Conservation (phyloP, 495 filamentous ascomycete genomes). For the Immersiella caudata region DNA sequence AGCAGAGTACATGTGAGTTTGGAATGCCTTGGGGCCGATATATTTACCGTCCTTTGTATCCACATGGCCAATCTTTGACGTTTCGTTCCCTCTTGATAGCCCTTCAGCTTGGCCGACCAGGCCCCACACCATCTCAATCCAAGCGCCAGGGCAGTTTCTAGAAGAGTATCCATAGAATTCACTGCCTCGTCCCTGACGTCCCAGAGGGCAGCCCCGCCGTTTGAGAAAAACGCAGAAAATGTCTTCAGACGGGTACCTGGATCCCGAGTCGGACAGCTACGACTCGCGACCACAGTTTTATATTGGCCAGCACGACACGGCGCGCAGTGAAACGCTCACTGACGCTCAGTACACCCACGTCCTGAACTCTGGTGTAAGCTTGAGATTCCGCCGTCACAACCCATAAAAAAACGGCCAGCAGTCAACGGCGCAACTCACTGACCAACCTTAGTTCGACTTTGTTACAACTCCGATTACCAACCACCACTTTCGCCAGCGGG, state of each 20-base stretch:
- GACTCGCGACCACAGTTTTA: slow-evolving; percentile 65
- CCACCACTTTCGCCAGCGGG: slow-evolving; percentile 73
- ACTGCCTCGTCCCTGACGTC: background rate
- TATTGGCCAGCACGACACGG: slow-evolving; percentile 82
- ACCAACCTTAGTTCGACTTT: slow-evolving; percentile 76
- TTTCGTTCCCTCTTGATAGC: slow-evolving; percentile 6
- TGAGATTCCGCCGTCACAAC: background rate
- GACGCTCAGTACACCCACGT: slow-evolving; percentile 66
- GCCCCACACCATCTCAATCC: background rate
- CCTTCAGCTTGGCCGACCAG: background rate
- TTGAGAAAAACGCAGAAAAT: slow-evolving; percentile 19
- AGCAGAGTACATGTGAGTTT: background rate
- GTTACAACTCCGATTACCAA: slow-evolving; percentile 89
- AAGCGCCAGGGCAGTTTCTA: background rate
- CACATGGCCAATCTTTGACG: slow-evolving; percentile 1
- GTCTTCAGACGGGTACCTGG: slow-evolving; percentile 32
- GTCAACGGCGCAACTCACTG: background rate
- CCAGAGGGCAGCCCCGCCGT: background rate
- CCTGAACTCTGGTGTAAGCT: slow-evolving; percentile 63
- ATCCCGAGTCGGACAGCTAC: slow-evolving; percentile 55
- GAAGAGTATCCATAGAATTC: background rate
- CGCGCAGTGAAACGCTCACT: slow-evolving; percentile 62
- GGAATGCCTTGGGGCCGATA: background rate
- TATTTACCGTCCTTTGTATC: background rate
- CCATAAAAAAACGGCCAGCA: background rate